A percentile compares a stretch with the other conserved stretches of the same genome.
Conservation (phyloP, 768 basidiomycete genomes). For the Dentipellis sp. region DNA sequence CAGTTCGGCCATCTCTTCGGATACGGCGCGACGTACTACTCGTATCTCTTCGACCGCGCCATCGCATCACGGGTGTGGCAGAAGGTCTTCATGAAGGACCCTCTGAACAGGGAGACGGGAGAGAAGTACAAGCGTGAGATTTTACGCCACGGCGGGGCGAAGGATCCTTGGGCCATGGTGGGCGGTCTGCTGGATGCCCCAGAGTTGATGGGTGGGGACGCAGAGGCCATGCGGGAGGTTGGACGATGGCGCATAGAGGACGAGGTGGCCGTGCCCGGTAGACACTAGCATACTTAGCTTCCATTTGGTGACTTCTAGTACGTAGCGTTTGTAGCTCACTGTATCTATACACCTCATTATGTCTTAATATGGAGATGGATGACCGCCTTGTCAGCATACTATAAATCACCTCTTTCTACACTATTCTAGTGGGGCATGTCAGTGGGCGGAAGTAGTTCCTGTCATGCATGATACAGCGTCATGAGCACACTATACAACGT, state of each 20-base stretch:
- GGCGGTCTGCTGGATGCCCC: conserved; percentile 56
- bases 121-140: conserved; percentile 76
- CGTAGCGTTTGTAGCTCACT: not conserved
- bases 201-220: conserved; percentile 61
- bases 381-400: not conserved
- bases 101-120: conserved; percentile 63
- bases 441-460: no score
- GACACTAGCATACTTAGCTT: conserved; percentile 35
- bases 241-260: conserved; percentile 84
- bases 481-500: no score
- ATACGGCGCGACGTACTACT: conserved; percentile 97
- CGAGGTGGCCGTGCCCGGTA: conserved; percentile 48
- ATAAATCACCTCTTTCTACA: not conserved
- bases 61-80: conserved; percentile 91
- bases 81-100: conserved; percentile 59
- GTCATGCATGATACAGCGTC: no score
- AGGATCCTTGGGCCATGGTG: conserved; percentile 93
- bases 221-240: conserved; percentile 80
- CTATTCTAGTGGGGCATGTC: no score
- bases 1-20: conserved; percentile 94
- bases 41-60: conserved; percentile 92
- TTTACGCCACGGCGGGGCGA: conserved; percentile 76
- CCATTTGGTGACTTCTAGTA: not conserved
- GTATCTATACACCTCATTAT: not conserved
- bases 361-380: no score